Base-by-base conservation (phyloP, 495 filamentous ascomycete genomes). In the Venustampulla echinocandica region DNA sequence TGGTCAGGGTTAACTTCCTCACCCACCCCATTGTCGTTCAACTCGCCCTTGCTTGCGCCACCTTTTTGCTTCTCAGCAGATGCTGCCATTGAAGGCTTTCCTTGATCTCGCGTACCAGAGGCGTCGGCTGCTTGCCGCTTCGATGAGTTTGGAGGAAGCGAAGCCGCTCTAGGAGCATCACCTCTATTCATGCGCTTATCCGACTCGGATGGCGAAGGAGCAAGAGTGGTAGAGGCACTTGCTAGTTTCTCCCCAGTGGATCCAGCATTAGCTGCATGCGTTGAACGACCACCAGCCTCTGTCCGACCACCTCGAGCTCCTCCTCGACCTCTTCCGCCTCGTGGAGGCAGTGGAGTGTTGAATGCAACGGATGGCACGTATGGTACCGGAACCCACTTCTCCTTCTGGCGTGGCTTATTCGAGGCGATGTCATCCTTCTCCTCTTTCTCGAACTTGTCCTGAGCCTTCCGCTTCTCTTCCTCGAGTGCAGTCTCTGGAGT, bases 321-420 rank as follows among this genome's bases (percentile, higher is more conserved):
- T 60, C 69, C 70, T 48, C 74, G 77, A 50, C 76, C 80, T 61
- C 84, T 72, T 11, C 79, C 75, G 35, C 73, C 74, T 47, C 64
- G 63, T n/a, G 72, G 58, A 5, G 86, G 85, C 27, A 93, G 58
- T 4, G 79, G 84, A 0, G 88, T 95, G 59, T 81, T 81, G 63
- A 90, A 95, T n/a, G 82, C 76, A 19, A 88, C 83, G 33, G 71
- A 81, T 1, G 85, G 89, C 1, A 81, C 81, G 55, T 87, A 85
- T 27, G 77, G 75, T 10, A 95, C 71, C 13, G 74, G 69, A 22
- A 74, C 76, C 85, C 85, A 85, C 47, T 80, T 81, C 66, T 84
- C 74, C 64, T 88, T 82, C 49, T 77, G 71, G 46, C 81, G 74
- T 14, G 76, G 61, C 52, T 69, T 64, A 64, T 69, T 55, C 61